These are phyloP conservation scores for Solanum neorickii DNA, from an alignment of 257 asterid species.

Conservation along the genomic window DNA sequence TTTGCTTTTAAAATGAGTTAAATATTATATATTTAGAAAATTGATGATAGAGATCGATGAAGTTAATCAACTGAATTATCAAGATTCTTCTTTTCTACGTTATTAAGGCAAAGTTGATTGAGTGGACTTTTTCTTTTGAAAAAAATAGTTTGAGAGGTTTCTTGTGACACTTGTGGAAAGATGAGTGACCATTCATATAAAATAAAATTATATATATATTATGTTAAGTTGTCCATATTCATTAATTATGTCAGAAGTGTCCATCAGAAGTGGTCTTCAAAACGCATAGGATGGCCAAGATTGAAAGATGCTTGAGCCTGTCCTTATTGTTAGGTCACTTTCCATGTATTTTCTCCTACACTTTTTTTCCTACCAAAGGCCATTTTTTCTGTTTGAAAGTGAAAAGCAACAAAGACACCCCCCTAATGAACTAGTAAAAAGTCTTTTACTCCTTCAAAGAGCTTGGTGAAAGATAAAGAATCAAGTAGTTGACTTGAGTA, in stretches of 20 bases:
- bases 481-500: background rate
- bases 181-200: background rate
- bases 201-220: background rate
- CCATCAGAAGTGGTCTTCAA: constrained; percentile 17
- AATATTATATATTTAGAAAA: too few relatives aligned
- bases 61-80: background rate
- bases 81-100: background rate
- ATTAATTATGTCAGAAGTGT: constrained; percentile 6
- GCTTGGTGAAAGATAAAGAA: background rate
- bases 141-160: background rate
- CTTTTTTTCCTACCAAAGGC: background rate
- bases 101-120: background rate
- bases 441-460: background rate
- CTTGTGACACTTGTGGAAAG: background rate
- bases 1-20: background rate
- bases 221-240: constrained; percentile 6
- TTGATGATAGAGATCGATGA: background rate
- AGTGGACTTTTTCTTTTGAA: background rate
- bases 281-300: constrained; percentile 4
- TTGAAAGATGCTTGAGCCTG: constrained; percentile 25
- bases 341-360: constrained; percentile 1
- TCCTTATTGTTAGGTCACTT: constrained; percentile 20
- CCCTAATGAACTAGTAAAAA: background rate
- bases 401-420: background rate
- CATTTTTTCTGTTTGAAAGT: background rate